Conservation (phyloP, 176 grass and related monocot genomes). For the sorghum (Sorghum bicolor) region Sorghum_bicolor_NCBIv3 NC_012870.2:66247001-66247500, state of each 20-base stretch:
- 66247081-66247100: background rate
- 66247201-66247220: conserved; percentile 90
- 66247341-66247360: background rate
- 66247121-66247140: background rate
- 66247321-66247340: background rate
- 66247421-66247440: conserved; percentile 2
- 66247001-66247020: background rate
- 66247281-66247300: conserved; percentile 77
- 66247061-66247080: background rate
- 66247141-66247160: conserved; percentile 6
- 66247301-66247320: conserved; percentile 48
- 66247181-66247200: conserved; percentile 11
- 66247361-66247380: conserved; percentile 25
- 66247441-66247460: background rate
- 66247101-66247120: background rate
- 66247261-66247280: conserved; percentile 90
- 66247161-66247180: conserved; percentile 14
- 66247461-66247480: background rate
- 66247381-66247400: background rate
- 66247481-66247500: conserved; percentile 25
- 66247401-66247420: background rate
- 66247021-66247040: background rate
- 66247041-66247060: background rate
- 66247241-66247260: conserved; percentile 88
- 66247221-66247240: conserved; percentile 93